These are phyloP conservation scores for Mucor lusitanicus DNA, from an alignment of 371 early-diverging fungal genomes.

Conservation along the genomic window DNA sequence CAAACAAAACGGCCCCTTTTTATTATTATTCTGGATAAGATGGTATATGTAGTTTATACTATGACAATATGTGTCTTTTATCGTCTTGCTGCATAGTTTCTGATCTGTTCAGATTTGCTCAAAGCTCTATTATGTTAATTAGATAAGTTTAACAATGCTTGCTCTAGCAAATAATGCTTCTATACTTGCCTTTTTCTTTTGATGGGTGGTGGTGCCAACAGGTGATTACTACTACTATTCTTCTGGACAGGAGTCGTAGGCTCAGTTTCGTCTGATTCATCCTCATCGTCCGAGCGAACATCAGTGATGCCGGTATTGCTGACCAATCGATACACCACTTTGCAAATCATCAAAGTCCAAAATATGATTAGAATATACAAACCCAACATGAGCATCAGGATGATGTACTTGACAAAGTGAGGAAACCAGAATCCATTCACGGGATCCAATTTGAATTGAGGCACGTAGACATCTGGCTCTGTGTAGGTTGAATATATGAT, in stretches of 20 bases:
- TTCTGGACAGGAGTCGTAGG: background rate
- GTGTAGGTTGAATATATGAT: conserved; percentile 48
- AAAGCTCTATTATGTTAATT: background rate
- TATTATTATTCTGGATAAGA: background rate
- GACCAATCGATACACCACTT: conserved; percentile 60
- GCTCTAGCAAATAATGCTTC: background rate
- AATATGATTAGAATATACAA: conserved; percentile 55
- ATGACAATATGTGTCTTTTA: background rate
- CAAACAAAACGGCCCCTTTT: background rate
- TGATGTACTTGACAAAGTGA: conserved; percentile 50
- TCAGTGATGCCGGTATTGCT: conserved; percentile 59
- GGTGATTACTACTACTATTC: background rate
- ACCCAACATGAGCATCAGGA: conserved; percentile 46
- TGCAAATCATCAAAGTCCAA: conserved; percentile 67
- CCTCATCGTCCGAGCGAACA: conserved; percentile 65
- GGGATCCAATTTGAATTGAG: conserved; percentile 46
- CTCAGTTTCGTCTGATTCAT: conserved; percentile 32
- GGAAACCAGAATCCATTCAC: conserved; percentile 51
- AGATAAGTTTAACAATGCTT: background rate
- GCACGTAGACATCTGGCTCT: conserved; percentile 49
- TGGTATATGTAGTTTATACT: background rate
- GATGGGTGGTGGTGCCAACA: background rate
- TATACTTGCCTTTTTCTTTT: background rate
- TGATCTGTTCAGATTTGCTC: background rate
- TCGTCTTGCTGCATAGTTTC: conserved; percentile 1